Evolutionary conservation across 1,139 yeast genomes (phyloP).

Genomic region (Maudiozyma humilis): DNA sequence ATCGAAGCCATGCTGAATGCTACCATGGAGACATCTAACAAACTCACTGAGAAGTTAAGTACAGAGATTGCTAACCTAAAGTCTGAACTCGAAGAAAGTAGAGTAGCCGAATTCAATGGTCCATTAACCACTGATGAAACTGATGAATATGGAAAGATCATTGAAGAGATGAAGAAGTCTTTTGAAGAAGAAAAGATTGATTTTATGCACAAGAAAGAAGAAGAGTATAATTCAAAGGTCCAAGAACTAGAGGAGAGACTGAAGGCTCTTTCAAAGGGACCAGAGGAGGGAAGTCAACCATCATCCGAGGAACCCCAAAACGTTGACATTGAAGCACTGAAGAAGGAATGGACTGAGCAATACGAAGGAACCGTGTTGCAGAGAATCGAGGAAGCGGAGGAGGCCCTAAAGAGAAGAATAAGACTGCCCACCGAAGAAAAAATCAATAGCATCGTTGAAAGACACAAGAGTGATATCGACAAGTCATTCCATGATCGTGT

Average conservation of each 20-base stretch:
- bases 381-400: slow-evolving; percentile 25
- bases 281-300: too few species aligned
- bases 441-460: slow-evolving; percentile 21
- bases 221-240: slow-evolving; percentile 20
- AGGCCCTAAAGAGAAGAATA: slow-evolving; percentile 26
- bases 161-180: slow-evolving; percentile 22
- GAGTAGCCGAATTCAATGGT: slow-evolving; percentile 3
- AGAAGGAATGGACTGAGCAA: slow-evolving; percentile 21
- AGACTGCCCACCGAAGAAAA: slow-evolving; percentile 26
- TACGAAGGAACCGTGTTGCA: slow-evolving; percentile 19
- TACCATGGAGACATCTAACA: slow-evolving; percentile 3
- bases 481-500: slow-evolving; percentile 21
- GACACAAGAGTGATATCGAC: slow-evolving; percentile 19
- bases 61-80: slow-evolving; percentile 7
- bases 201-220: slow-evolving; percentile 13
- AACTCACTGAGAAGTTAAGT: slow-evolving; percentile 15
- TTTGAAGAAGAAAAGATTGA: slow-evolving; percentile 21
- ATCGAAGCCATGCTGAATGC: slow-evolving; percentile 8
- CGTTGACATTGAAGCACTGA: slow-evolving; percentile 11
- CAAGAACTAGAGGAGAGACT: slow-evolving; percentile 15
- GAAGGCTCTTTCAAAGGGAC: slow-evolving; percentile 3
- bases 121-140: slow-evolving; percentile 7
- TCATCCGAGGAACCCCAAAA: background rate
- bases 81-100: slow-evolving; percentile 5
- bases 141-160: slow-evolving; percentile 16